phyloP scores from a whole-genome alignment of 768 basidiomycete species.

The Boletellus sp. region DNA sequence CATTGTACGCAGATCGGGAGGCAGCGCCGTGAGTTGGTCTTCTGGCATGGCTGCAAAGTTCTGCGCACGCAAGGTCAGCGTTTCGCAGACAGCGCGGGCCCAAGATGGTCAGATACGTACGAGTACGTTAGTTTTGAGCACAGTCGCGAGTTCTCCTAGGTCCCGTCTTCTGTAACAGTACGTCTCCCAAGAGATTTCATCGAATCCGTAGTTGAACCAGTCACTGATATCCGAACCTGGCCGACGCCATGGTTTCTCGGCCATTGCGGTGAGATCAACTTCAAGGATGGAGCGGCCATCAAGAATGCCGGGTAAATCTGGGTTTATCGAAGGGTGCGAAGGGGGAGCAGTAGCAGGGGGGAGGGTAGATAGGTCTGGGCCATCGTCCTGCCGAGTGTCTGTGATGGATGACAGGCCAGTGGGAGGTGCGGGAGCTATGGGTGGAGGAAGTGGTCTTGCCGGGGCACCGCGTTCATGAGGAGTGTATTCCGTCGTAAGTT shows the following conservation, averaged over 20 bases:
- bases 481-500: slow-evolving; percentile 81
- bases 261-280: slow-evolving; percentile 68
- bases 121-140: slow-evolving; percentile 79
- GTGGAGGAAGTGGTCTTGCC: slow-evolving; percentile 24
- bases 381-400: slow-evolving; percentile 38
- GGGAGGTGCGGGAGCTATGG: slow-evolving; percentile 20
- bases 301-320: slow-evolving; percentile 57
- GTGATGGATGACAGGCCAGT: slow-evolving; percentile 17
- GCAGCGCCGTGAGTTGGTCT: slow-evolving; percentile 72
- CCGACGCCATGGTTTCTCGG: slow-evolving; percentile 86
- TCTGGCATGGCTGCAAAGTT: slow-evolving; percentile 81
- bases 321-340: slow-evolving; percentile 78
- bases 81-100: background rate
- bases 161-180: slow-evolving; percentile 85
- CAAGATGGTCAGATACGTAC: slow-evolving; percentile 41
- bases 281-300: slow-evolving; percentile 82
- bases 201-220: slow-evolving; percentile 99
- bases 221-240: slow-evolving; percentile 92
- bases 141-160: slow-evolving; percentile 71
- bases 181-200: slow-evolving; percentile 93
- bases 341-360: slow-evolving; percentile 69
- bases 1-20: slow-evolving; percentile 81
- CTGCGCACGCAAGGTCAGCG: slow-evolving; percentile 35
- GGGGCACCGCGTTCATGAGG: slow-evolving; percentile 61
- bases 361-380: slow-evolving; percentile 60